A percentile compares a stretch with the other conserved stretches of the same genome.
These are phyloP conservation scores for Rhizopogon vesiculosus DNA, from an alignment of 768 basidiomycete genomes.

Conservation along the genomic window DNA sequence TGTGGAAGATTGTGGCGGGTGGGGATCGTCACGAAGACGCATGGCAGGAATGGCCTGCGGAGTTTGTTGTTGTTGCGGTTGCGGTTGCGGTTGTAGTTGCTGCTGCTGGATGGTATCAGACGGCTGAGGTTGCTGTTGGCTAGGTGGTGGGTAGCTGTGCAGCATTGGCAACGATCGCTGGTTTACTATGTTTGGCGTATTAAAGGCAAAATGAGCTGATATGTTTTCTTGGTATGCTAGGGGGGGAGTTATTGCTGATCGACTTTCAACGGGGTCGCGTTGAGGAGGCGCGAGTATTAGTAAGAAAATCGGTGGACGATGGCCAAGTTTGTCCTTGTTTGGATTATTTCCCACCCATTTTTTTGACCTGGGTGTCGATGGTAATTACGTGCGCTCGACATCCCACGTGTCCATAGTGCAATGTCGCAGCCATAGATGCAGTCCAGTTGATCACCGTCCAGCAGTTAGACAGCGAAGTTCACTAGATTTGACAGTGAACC, in stretches of 20 bases:
- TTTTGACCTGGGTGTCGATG: neutral
- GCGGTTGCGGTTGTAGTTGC: slow-evolving; percentile 6
- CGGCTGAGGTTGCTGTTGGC: slow-evolving; percentile 1
- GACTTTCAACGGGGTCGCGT: slow-evolving; percentile 20
- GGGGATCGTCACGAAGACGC: slow-evolving; percentile 60
- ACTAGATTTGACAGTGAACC: neutral
- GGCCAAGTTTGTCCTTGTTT: slow-evolving; percentile 21
- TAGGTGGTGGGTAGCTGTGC: neutral
- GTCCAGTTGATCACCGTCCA: no score
- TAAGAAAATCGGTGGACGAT: slow-evolving; percentile 24
- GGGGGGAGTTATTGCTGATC: slow-evolving; percentile 17
- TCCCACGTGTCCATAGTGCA: neutral
- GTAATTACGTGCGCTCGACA: neutral
- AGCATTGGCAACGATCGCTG: slow-evolving; percentile 1
- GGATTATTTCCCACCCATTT: neutral
- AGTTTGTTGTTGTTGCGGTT: slow-evolving; percentile 11
- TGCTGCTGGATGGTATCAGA: slow-evolving; percentile 24
- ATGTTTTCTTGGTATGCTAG: neutral
- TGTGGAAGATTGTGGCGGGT: no score
- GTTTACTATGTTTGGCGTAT: neutral
- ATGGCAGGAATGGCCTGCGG: slow-evolving; percentile 28
- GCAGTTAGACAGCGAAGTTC: neutral
- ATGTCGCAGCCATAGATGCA: neutral
- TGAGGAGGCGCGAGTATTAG: slow-evolving; percentile 32
- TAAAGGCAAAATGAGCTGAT: neutral